Conservation (phyloP, 306 rosid genomes). For the Alnus glutinosa region DNA sequence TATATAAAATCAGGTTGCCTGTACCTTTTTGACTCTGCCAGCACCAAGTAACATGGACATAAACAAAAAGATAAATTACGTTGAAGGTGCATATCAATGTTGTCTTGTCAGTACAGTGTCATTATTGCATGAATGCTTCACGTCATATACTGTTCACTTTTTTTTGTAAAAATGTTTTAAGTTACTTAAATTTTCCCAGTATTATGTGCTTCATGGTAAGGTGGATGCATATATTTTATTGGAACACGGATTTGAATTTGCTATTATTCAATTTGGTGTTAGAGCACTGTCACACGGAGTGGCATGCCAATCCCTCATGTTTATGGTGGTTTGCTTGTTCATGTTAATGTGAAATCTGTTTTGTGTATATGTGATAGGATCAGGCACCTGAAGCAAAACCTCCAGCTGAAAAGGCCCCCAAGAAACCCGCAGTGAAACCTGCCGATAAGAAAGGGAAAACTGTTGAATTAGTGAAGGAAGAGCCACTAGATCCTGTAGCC, state of each 20-base stretch:
- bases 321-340: not conserved
- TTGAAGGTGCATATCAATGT: not conserved
- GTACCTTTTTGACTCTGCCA: not conserved
- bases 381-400: slow-evolving; percentile 70
- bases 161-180: not conserved
- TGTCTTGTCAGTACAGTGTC: not conserved
- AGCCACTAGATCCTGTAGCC: slow-evolving; percentile 74
- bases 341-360: not conserved
- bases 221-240: not conserved
- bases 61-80: not conserved
- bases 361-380: slow-evolving; percentile 4
- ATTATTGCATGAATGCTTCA: not conserved
- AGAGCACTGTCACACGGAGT: not conserved
- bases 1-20: too few species aligned
- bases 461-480: slow-evolving; percentile 48
- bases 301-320: not conserved
- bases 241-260: not conserved
- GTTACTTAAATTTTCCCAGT: not conserved
- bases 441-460: slow-evolving; percentile 69
- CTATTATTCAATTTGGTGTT: not conserved
- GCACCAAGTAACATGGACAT: not conserved
- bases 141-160: not conserved
- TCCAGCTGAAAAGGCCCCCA: slow-evolving; percentile 56
- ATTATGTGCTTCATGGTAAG: not conserved
- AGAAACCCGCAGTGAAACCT: slow-evolving; percentile 56